Percentiles rank a stretch among this genome's conserved stretches.
These are phyloP conservation scores for Russula brevipes DNA, from an alignment of 768 basidiomycete genomes.

Conservation along the genomic window DNA sequence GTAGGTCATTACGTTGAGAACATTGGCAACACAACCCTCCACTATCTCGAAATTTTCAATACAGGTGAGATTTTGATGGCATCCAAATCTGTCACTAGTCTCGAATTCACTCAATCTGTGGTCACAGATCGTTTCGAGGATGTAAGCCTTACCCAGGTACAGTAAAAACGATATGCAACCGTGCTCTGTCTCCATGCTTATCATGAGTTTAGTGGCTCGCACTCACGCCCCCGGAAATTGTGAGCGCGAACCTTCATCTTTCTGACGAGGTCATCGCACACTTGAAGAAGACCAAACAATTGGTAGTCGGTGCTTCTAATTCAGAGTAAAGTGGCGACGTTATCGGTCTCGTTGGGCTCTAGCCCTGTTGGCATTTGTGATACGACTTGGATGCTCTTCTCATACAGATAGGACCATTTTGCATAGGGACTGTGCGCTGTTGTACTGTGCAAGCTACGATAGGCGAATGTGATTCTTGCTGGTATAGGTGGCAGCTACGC, in stretches of 20 bases:
- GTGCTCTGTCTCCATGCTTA: background rate
- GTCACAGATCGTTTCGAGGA: conserved; percentile 31
- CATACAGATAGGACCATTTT: background rate
- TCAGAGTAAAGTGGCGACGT: too few relatives aligned
- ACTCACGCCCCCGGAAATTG: conserved; percentile 39
- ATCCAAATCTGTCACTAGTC: background rate
- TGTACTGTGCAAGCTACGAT: too few relatives aligned
- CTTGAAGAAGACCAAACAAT: conserved; percentile 36
- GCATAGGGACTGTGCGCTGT: background rate
- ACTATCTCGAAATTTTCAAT: conserved; percentile 40
- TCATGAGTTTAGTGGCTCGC: conserved; percentile 18
- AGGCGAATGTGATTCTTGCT: too few relatives aligned
- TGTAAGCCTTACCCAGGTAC: conserved; percentile 31
- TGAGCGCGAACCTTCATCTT: conserved; percentile 56
- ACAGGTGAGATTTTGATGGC: conserved; percentile 25
- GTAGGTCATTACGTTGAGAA: conserved; percentile 42
- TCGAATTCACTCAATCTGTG: background rate
- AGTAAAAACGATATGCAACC: background rate
- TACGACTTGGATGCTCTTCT: background rate
- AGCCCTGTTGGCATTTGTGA: background rate
- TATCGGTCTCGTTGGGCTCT: too few relatives aligned
- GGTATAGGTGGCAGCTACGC: too few relatives aligned
- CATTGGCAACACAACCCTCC: conserved; percentile 37
- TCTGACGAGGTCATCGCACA: conserved; percentile 46
- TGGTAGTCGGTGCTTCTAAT: background rate